Conservation (phyloP, 768 basidiomycete genomes). For the Lactarius trivialis region DNA sequence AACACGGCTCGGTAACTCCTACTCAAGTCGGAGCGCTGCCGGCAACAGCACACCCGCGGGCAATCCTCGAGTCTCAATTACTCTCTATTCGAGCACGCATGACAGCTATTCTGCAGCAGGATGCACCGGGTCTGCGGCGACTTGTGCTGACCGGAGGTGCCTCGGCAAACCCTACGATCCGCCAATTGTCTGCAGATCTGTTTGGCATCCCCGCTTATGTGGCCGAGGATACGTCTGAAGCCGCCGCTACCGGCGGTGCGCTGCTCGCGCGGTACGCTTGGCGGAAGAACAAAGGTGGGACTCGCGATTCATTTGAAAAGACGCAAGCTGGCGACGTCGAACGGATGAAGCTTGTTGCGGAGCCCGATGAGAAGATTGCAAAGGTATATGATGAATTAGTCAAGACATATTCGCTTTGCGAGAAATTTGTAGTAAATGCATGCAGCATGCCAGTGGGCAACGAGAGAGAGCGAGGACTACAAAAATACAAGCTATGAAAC, state of each 20-base stretch:
- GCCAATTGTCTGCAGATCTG: conserved; percentile 72
- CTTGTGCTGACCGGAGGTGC: conserved; percentile 78
- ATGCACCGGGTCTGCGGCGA: conserved; percentile 50
- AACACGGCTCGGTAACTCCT: conserved; percentile 23
- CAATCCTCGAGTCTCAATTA: conserved; percentile 81
- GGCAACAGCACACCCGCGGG: conserved; percentile 51
- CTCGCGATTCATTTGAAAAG: conserved; percentile 52
- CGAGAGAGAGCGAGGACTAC: too few relatives aligned
- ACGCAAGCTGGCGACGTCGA: conserved; percentile 48
- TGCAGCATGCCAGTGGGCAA: too few relatives aligned
- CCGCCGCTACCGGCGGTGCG: conserved; percentile 66
- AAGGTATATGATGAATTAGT: conserved; percentile 51
- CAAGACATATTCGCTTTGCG: conserved; percentile 47
- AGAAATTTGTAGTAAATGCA: conserved; percentile 27
- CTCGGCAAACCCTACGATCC: conserved; percentile 63
- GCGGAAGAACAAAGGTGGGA: conserved; percentile 44
- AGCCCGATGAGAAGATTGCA: conserved; percentile 41
- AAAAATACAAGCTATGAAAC: too few relatives aligned
- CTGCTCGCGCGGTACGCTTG: conserved; percentile 67
- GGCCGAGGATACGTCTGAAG: conserved; percentile 49
- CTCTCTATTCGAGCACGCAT: conserved; percentile 73
- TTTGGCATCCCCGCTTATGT: conserved; percentile 70
- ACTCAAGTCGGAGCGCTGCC: conserved; percentile 34
- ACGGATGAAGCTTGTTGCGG: conserved; percentile 55
- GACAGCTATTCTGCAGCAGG: conserved; percentile 54